Evolutionary conservation across 495 filamentous ascomycete genomes (phyloP), one percentile per base, ranked within the genome.

Genomic region (Penicillium chermesinum): DNA sequence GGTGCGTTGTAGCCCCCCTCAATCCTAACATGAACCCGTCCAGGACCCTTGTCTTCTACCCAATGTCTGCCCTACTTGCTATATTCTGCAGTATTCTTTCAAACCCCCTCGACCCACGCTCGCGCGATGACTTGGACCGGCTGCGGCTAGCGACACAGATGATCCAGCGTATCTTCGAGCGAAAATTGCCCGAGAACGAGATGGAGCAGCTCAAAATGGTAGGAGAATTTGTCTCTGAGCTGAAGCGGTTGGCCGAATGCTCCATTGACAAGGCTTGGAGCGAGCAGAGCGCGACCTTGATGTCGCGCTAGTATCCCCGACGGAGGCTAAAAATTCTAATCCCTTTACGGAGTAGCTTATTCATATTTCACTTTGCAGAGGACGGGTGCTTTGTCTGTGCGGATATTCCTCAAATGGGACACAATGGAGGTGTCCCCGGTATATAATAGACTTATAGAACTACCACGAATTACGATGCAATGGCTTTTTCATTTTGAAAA

Each of bases 21-120:
- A 16, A n/a, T n/a, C n/a, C 42, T 55, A 44, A 54, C 18, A 25
- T 7, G 15, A 2, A n/a, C 16, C 14, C 4, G 2, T 30, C 2
- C 38, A 76, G 72, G 68, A 67, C 65, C 9, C 49, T 77, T 0
- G 63, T 77, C 13, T 77, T 76, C 55, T 79, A 79, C 46, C 76
- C 75, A 30, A 73, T 78, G 51, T 74, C 75, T 15, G 74, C 75
- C 20, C 59, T 76, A 16, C 60, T 75, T 22, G 63, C 63, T 12
- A 67, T 79, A 21, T 79, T 79, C 44, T 78, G 70, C 62, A 74
- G 67, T 43, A 72, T 78, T 43, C 62, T 79, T 4, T 61, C 71
- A 14, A 71, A 74, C 41, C 76, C 76, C 3, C 50, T 70, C 3
- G 62, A 74, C 38, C 65, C 68, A 0, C 64, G 72, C 30, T 72